Evolutionary conservation across 306 rosid genomes (phyloP), one percentile per base, ranked within the genome.

Genomic region (Rosa persica): DNA sequence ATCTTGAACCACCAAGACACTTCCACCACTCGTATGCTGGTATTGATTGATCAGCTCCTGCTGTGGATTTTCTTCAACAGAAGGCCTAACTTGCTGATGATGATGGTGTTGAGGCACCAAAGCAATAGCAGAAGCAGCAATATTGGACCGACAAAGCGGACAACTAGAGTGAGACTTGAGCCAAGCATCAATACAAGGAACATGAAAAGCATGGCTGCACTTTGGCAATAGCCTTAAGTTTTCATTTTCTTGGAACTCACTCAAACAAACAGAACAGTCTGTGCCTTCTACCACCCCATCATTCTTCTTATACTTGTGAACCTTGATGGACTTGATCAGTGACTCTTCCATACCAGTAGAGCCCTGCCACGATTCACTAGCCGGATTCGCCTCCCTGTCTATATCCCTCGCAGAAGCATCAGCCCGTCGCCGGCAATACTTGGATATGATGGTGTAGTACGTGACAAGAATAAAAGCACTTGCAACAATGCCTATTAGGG

Each of bases 121-220:
- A 8, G 73, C 76, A 58, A 47, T 30, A 54, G 67, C 55, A 22
- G 65, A 55, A 15, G 81, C 68, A 9, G 84, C 36, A 40, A 88
- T 82, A 16, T 73, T 82, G 58, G 93, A 83, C 25, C 98, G 92
- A 70, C 97, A 93, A 9, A 93, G 78, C 9, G 98, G 97, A 57
- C 98, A 93, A 27, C 85, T 88, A 0, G 97, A 86, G 72, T 88
- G 82, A 12, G 97, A 89, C 75, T 83, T 86, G 43, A 93, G 81
- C 98, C 98, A 93, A 5, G 89, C 52, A 44, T 93, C 98, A 65
- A 93, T 93, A 62, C 97, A 93, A 42, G 92, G 93, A 6, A 90
- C 89, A 71, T 93, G 97, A 74, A 93, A 93, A 0, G 97, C 97
- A 40, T 93, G 98, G 83, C 79, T 89, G 48, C 98, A 93, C 55